Base-by-base conservation (phyloP, 148 eudicot species). In the Dysphania ambrosioides region DNA sequence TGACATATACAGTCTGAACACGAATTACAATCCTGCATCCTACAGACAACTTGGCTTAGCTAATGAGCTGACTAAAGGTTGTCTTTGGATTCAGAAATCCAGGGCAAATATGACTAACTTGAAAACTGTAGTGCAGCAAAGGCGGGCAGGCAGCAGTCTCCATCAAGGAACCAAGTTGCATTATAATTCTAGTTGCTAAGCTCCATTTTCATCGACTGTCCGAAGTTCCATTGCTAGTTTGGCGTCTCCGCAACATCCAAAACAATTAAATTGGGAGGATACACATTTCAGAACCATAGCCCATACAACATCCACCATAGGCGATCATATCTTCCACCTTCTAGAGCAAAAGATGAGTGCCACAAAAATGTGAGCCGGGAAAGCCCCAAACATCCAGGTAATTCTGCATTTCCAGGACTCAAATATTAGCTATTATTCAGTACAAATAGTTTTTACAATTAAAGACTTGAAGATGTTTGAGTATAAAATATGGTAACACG, bases 21-120 rank as follows among this genome's bases (percentile, higher is more conserved):
- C 40, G 59, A 53, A 78, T 59, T 78, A 70, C 79, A 77, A 66
- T 38, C 53, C 31, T 30, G 35, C 78, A 67, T 58, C 70, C 68
- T 71, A 62, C 68, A 49, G 21, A 76, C 29, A 69, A 21, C 47
- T 69, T 21, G 23, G 62, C 61, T 11, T 65, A 18, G 60, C 62
- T 51, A 36, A 56, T 19, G 36, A 57, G 72, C 35, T 53, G 77
- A 11, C 24, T 2, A 18, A 57, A 72, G 8, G 9, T 21, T 0
- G 2, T 21, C 23, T 2, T 35, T 35, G 19, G 1, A 2, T 42
- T 47, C 59, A 10, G 29, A 61, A 62, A 41, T 65, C 51, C 23
- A 9, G 29, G 72, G 29, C 6, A 47, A 78, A 44, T 41, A 38
- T 32, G 68, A 67, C 70, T 69, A 38, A 58, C 74, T 70, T 38